Percentiles rank a stretch among this genome's conserved stretches.
These are phyloP conservation scores for Aspergillus baeticus DNA, from an alignment of 495 filamentous ascomycete species.

Conservation along the genomic window DNA sequence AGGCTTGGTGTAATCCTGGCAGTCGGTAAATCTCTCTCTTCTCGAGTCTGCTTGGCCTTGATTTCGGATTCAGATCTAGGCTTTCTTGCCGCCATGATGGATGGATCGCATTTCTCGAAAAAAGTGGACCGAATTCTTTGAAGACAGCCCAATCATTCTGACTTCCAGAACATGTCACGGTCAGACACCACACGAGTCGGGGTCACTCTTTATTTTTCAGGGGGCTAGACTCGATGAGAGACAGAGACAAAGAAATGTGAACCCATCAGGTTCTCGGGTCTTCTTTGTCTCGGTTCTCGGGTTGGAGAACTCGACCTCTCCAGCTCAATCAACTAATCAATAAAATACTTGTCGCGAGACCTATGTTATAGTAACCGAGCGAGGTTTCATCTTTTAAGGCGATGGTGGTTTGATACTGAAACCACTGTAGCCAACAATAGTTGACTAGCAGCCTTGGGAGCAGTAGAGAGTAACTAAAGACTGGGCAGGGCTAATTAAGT, in stretches of 20 bases:
- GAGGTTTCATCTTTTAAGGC: background rate
- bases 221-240: background rate
- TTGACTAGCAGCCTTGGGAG: background rate
- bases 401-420: slow-evolving; percentile 5
- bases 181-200: background rate
- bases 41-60: too few species aligned
- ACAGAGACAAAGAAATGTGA: background rate
- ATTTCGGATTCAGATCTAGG: background rate
- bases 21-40: too few species aligned
- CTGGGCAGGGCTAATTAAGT: background rate
- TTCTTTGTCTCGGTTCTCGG: background rate
- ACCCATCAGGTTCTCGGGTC: background rate
- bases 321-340: background rate
- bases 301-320: too few species aligned
- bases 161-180: background rate
- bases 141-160: background rate
- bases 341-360: background rate
- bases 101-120: slow-evolving; percentile 1
- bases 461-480: background rate
- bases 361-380: background rate
- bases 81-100: slow-evolving; percentile 16
- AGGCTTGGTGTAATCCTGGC: too few species aligned
- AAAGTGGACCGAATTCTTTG: background rate
- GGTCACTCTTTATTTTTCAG: background rate
- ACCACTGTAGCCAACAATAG: slow-evolving; percentile 3